Conservation (phyloP, 495 filamentous ascomycete species). For the Aspergillus ostianus region DNA sequence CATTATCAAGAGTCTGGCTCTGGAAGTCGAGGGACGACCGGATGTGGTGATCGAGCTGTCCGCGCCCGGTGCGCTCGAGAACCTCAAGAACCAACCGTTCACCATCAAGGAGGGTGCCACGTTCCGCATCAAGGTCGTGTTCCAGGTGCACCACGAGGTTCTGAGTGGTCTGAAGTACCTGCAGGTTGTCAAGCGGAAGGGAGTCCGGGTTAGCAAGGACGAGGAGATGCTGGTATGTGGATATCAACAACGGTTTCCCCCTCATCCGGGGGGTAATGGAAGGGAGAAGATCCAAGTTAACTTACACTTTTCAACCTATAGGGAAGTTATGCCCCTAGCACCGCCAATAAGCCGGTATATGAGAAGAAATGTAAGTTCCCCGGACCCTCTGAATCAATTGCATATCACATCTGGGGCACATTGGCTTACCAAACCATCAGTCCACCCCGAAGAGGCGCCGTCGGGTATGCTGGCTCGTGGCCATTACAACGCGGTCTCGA, state of each 20-base stretch:
- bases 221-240: constrained; percentile 90
- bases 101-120: constrained; percentile 91
- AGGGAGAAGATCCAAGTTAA: constrained; percentile 8
- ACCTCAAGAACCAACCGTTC: constrained; percentile 85
- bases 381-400: too few relatives aligned
- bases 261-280: too few relatives aligned
- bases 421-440: constrained; percentile 41
- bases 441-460: constrained; percentile 85
- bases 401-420: neutral
- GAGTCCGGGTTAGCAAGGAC: constrained; percentile 80
- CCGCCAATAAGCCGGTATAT: constrained; percentile 75
- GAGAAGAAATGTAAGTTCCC: constrained; percentile 78
- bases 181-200: constrained; percentile 85
- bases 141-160: constrained; percentile 94
- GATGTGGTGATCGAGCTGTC: constrained; percentile 85
- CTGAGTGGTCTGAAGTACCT: constrained; percentile 92
- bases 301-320: constrained; percentile 19
- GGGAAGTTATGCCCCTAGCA: constrained; percentile 90
- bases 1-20: constrained; percentile 86
- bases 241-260: neutral
- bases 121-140: constrained; percentile 89
- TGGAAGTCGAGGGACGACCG: constrained; percentile 72
- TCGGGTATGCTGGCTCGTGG: constrained; percentile 84
- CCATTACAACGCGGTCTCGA: constrained; percentile 78
- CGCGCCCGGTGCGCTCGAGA: constrained; percentile 58